A percentile compares a stretch with the other conserved stretches of the same genome.
Evolutionary conservation across 140 eudicot species (phyloP).

Genomic region (Bidens hawaiensis): DNA sequence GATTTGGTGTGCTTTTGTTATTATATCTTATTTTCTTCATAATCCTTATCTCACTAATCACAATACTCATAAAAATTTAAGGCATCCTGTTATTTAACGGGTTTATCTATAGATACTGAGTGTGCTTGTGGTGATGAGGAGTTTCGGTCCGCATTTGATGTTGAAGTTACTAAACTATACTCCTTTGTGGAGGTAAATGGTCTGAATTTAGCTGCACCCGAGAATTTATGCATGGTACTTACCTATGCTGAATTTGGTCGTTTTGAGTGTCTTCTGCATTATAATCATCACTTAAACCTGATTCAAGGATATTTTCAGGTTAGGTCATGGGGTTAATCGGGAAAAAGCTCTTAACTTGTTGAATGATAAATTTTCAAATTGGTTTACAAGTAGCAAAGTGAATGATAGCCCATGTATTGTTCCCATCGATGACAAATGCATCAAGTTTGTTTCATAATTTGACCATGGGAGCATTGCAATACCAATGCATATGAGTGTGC

Average conservation of each 20-base stretch:
- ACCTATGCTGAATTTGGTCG: background rate
- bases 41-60: background rate
- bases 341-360: too few relatives aligned
- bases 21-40: background rate
- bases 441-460: too few relatives aligned
- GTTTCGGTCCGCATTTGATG: slow-evolving; percentile 72
- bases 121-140: slow-evolving; percentile 86
- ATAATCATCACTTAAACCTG: background rate
- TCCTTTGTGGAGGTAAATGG: slow-evolving; percentile 94
- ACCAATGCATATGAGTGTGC: too few relatives aligned
- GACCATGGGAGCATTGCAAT: too few relatives aligned
- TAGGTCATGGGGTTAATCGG: slow-evolving; percentile 87
- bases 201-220: slow-evolving; percentile 83
- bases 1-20: slow-evolving; percentile 6
- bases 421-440: too few relatives aligned
- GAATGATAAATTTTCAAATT: too few relatives aligned
- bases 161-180: slow-evolving; percentile 71
- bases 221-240: slow-evolving; percentile 75
- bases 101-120: slow-evolving; percentile 85
- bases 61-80: background rate
- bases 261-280: background rate
- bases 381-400: too few relatives aligned
- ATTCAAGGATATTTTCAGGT: slow-evolving; percentile 51
- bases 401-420: too few relatives aligned
- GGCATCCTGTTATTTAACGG: background rate